Evolutionary conservation across 148 eudicot species (phyloP), one percentile per base, ranked within the genome.

Genomic region (Rhododendron molle): DNA sequence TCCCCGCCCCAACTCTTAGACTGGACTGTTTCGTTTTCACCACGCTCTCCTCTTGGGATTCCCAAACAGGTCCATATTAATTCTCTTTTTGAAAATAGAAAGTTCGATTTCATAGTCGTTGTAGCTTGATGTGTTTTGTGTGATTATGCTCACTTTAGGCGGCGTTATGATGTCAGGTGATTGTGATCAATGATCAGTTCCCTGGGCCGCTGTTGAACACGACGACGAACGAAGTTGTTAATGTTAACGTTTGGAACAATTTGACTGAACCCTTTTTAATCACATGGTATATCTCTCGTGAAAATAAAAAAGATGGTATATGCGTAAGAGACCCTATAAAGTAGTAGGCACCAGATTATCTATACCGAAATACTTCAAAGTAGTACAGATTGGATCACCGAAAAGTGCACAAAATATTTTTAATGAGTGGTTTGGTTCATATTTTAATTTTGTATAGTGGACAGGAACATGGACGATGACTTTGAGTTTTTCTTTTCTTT

Each of bases 211-310:
- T 81, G 52, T n/a, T 88, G 82, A 81, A 85, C 28, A 54, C 87
- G 11, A 78, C 82, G 18, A 88, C 87, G 0, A 85, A 88, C 58
- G 87, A 88, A 78, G 69, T 74, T 4, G 62, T 83, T 38, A 58
- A 23, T 60, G 83, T 84, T 43, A 87, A 87, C 74, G 62, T 87
- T 43, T 83, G 54, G 62, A 88, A 88, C 80, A 85, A 85, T 30
- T 80, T 88, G 81, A 71, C 85, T 11, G 89, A 88, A 52, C 89
- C 89, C 4, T 88, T 88, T 32, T 52, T 88, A 4, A 85, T 85
- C 73, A 82, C 89, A 78, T 88, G 89, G 89, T 88, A 58, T 67
- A 16, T 18, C 21, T 15, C 16, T 7, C 60, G 21, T 54, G 60
- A 54, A 15, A 54, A 54, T 54, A 54, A 16, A 16, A 16, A 58